Conservation (phyloP, 2,329 filamentous ascomycete genomes). For the Xylaria sp. region DNA sequence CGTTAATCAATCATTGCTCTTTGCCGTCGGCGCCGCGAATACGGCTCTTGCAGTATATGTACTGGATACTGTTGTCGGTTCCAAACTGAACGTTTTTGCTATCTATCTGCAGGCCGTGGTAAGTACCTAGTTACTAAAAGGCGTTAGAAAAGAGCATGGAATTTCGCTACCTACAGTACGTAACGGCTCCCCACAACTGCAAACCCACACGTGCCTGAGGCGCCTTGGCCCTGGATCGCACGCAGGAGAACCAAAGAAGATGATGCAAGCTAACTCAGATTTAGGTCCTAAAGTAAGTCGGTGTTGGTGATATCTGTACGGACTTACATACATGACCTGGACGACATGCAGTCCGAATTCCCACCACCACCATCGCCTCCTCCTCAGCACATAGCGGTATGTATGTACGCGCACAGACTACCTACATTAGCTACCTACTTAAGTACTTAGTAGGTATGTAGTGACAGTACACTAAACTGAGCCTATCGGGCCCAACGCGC, state of each 20-base stretch:
- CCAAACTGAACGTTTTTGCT: background rate
- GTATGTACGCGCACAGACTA: background rate
- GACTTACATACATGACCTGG: background rate
- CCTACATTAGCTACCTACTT: background rate
- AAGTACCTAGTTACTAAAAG: background rate
- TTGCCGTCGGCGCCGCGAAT: background rate
- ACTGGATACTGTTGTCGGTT: background rate
- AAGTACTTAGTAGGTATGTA: background rate
- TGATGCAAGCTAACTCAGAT: slow-evolving; percentile 2
- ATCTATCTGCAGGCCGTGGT: background rate
- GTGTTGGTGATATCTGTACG: background rate
- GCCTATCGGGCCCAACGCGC: background rate
- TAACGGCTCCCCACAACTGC: slow-evolving; percentile 9
- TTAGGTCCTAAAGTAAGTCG: slow-evolving; percentile 2
- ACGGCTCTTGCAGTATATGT: background rate
- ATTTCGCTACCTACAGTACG: background rate
- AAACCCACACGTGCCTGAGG: slow-evolving; percentile 7
- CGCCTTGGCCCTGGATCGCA: slow-evolving; percentile 6
- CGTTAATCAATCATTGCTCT: background rate
- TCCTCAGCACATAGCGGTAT: background rate
- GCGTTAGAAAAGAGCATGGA: background rate
- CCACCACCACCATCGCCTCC: too few relatives aligned
- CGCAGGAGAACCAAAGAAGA: background rate
- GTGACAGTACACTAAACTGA: background rate
- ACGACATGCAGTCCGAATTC: background rate